Evolutionary conservation across 2,329 filamentous ascomycete genomes (phyloP), one percentile per base, ranked within the genome.

Genomic region (Epichloe gansuensis): DNA sequence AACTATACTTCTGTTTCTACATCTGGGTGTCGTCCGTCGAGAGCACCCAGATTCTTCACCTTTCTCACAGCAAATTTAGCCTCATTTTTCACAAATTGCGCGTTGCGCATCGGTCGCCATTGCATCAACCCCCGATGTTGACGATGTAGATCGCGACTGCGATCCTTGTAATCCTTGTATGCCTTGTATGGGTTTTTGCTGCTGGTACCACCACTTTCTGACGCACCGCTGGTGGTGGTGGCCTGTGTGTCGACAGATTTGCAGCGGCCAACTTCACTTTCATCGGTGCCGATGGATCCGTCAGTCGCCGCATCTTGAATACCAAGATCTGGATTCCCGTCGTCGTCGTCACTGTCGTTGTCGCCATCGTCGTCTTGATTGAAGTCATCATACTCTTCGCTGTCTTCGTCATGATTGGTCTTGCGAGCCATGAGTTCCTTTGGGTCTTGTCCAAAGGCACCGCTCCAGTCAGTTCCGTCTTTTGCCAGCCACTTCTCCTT

Each of bases 71-170:
- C 88, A 69, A 84, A 91, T 61, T 86, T 85, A 0, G 86, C 82
- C 72, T 97, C 88, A 61, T 96, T 78, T 70, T 93, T 95, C 44
- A 85, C 91, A 66, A 96, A 97, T 59, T 83, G 82, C 23, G 82
- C 75, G 64, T 95, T 95, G 42, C 91, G 77, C 65, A 91, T 86
- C 0, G 91, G 91, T 63, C 83, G 87, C 90, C 91, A 97, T 67
- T 97, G 91, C 88, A 96, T 95, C 64, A 95, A 62, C 0, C 91
- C 91, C 11, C 91, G 78, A 60, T 96, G 90, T 70, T 91, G 89
- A 0, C 91, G 80, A 65, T 91, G 85, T 65, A 96, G 75, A 46
- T 86, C 82, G 57, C 85, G 81, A 63, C 84, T 88, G 56, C 82
- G 77, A 53, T 75, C 74, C 60, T 81, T 82, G 65, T 85, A 81